Base-by-base conservation (phyloP, 441 rosid species). In the Syzygium syzygioides region DNA sequence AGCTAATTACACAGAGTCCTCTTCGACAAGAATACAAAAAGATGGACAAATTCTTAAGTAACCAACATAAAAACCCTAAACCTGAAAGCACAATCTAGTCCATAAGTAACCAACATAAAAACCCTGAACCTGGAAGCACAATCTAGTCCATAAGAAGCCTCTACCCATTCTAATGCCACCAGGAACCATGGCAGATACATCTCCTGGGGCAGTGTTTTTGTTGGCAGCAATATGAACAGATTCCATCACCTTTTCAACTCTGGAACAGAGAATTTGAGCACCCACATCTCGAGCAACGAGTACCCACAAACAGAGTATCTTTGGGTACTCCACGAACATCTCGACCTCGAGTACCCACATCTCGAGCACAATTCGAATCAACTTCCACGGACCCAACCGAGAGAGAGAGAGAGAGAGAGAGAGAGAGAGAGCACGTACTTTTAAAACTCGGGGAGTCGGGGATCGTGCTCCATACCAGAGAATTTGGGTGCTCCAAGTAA, bases 11-110 rank as follows among this genome's bases (percentile, higher is more conserved):
- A 45, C 48, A 7, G 0, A 45, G 48, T 45, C 48, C 48, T 45
- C 48, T 45, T 45, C 48, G 48, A 45, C 48, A 45, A 45, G 48
- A 45, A 45, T 45, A 7, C 48, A 45, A 45, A 45, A 45, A 45
- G 48, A 45, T 45, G 48, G 48, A 45, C 48, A 45, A 45, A 45
- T 45, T 45, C 48, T 45, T 45, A 45, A 45, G 9, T 45, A 45
- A 45, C 48, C 48, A 45, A 45, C 48, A 45, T 45, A 45, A 45
- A 45, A 45, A 45, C 48, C 48, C 9, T 45, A 45, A 45, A 45
- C 48, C 48, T 45, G 48, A 45, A 45, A 45, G 41, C 23, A 89
- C 99, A 89, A 97, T 37, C 37, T 37, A 97, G 90, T 97, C 98
- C 91, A 60, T 37, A 37, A 37, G 37, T 37, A 37, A 37, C 37